These are phyloP conservation scores for Cryptosporidium bovis DNA, from an alignment of 169 alveolate genomes.

Conservation along the genomic window DNA sequence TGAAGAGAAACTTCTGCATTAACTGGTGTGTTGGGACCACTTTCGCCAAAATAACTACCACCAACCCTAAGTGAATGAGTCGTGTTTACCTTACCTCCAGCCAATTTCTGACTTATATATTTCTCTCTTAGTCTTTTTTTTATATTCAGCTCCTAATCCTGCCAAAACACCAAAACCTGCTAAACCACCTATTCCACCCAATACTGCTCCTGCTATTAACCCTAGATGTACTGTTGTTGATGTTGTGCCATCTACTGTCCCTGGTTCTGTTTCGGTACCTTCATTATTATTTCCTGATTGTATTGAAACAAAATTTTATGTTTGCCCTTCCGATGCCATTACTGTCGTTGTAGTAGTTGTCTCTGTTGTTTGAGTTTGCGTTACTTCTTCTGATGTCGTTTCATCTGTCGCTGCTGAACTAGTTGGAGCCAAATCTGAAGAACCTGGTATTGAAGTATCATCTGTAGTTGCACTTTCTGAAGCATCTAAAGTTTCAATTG, in stretches of 20 bases:
- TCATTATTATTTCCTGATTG: neutral
- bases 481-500: neutral
- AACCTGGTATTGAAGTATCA: neutral
- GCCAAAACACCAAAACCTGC: slow-evolving; percentile 49
- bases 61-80: too few species aligned
- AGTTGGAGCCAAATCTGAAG: neutral
- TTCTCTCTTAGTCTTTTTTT: neutral
- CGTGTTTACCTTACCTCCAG: too few species aligned
- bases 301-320: neutral
- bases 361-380: neutral
- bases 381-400: neutral
- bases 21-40: too few species aligned
- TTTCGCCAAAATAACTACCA: too few species aligned
- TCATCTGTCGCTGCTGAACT: neutral
- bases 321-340: neutral
- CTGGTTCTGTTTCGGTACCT: neutral
- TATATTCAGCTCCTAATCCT: slow-evolving; percentile 20
- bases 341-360: neutral
- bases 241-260: neutral
- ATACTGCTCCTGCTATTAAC: slow-evolving; percentile 52
- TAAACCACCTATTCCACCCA: slow-evolving; percentile 17
- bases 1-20: too few species aligned
- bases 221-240: slow-evolving; percentile 23
- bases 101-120: too few species aligned
- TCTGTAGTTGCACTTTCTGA: neutral